phyloP scores from a whole-genome alignment of 2,329 filamentous ascomycete species.

The Colletotrichum plurivorum region DNA sequence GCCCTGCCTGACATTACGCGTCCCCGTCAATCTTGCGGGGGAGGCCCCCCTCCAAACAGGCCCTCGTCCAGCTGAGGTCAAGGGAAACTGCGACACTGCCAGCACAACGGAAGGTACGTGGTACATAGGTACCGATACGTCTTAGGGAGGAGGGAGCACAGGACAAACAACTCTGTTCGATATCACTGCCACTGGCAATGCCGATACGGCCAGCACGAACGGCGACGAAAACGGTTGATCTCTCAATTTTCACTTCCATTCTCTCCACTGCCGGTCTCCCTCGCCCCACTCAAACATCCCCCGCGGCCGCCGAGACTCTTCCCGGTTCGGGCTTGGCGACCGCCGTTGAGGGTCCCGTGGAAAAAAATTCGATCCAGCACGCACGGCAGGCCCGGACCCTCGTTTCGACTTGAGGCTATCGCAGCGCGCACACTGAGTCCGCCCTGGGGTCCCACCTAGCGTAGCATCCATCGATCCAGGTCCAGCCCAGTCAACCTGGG shows the following conservation, averaged over 20 bases:
- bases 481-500: background rate
- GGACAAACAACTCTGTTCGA: background rate
- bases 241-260: background rate
- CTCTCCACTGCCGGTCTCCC: background rate
- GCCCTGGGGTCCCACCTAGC: no score
- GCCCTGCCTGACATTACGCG: conserved; percentile 36
- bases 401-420: no score
- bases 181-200: conserved; percentile 1
- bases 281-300: conserved; percentile 5
- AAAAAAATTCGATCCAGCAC: no score
- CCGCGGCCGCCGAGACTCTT: conserved; percentile 27
- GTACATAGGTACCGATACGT: no score
- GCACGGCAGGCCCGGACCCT: background rate
- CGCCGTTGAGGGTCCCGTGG: conserved; percentile 6
- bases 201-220: background rate
- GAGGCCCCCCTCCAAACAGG: conserved; percentile 2
- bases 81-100: no score
- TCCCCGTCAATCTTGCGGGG: conserved; percentile 33
- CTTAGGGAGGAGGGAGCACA: conserved; percentile 3
- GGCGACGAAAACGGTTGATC: conserved; percentile 23
- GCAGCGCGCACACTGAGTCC: no score
- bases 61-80: conserved; percentile 13
- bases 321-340: conserved; percentile 25
- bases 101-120: no score
- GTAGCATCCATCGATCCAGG: no score